Conservation (phyloP, 441 rosid genomes). For the Pelargonium myrrhifolium region DNA sequence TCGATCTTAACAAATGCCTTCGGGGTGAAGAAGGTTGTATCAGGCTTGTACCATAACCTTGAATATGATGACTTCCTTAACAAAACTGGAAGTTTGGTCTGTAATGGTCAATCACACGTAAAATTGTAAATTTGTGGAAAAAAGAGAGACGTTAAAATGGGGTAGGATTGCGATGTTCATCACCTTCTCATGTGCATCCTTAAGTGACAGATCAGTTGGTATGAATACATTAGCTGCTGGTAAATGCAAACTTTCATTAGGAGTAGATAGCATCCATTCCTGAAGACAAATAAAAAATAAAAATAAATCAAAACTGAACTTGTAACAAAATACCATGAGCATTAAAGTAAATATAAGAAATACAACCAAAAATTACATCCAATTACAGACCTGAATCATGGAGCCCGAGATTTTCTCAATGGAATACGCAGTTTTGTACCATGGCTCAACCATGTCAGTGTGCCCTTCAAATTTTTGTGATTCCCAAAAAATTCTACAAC, state of each 20-base stretch:
- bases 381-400: conserved; percentile 53
- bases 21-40: conserved; percentile 64
- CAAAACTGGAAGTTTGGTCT: conserved; percentile 57
- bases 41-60: conserved; percentile 84
- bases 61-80: conserved; percentile 59
- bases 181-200: conserved; percentile 54
- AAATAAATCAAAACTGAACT: neutral
- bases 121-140: neutral
- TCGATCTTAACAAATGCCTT: conserved; percentile 67
- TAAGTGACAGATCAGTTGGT: conserved; percentile 72
- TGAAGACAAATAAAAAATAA: conserved; percentile 27
- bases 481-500: conserved; percentile 76
- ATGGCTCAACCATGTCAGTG: conserved; percentile 73
- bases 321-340: neutral
- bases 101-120: conserved; percentile 17
- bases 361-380: conserved; percentile 7
- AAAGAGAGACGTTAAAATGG: neutral
- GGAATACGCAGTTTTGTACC: conserved; percentile 79
- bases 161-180: conserved; percentile 11
- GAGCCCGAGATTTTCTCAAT: conserved; percentile 45
- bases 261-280: conserved; percentile 68
- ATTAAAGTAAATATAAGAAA: conserved; percentile 9
- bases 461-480: conserved; percentile 78
- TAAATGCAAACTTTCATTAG: conserved; percentile 57
- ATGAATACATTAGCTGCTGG: conserved; percentile 63